Evolutionary conservation across 2,329 filamentous ascomycete species (phyloP).

Genomic region (Pseudodiploospora longispora): DNA sequence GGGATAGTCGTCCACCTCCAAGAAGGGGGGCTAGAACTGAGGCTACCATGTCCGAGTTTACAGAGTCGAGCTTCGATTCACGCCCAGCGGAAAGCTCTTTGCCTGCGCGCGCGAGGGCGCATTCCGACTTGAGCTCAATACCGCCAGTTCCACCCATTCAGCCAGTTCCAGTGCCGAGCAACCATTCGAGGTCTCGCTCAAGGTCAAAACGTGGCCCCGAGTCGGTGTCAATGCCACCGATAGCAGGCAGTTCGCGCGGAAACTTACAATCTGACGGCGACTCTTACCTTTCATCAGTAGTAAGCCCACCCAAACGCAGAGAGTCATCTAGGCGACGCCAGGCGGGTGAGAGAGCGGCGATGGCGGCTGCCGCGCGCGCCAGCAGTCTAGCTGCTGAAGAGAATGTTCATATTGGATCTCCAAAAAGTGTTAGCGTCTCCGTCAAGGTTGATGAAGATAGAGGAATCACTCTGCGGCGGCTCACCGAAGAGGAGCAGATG

Average conservation of each 20-base stretch:
- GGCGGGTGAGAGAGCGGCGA: slow-evolving; percentile 38
- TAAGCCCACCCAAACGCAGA: slow-evolving; percentile 32
- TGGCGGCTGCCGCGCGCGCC: slow-evolving; percentile 39
- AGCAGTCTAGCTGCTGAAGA: slow-evolving; percentile 41
- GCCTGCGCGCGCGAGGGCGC: slow-evolving; percentile 9
- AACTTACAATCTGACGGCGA: slow-evolving; percentile 23
- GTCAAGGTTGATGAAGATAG: slow-evolving; percentile 53
- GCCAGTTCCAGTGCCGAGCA: slow-evolving; percentile 14
- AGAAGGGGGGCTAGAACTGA: slow-evolving; percentile 13
- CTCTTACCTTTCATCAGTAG: slow-evolving; percentile 21
- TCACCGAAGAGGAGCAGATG: slow-evolving; percentile 53
- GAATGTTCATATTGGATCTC: slow-evolving; percentile 31
- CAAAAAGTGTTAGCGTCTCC: slow-evolving; percentile 41
- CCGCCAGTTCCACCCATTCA: slow-evolving; percentile 10
- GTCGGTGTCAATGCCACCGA: slow-evolving; percentile 44
- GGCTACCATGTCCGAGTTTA: slow-evolving; percentile 24
- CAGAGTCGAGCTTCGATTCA: slow-evolving; percentile 27
- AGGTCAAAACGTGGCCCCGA: slow-evolving; percentile 9
- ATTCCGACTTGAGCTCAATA: too few species aligned
- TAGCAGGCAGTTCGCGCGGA: slow-evolving; percentile 46
- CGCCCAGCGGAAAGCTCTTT: slow-evolving; percentile 20
- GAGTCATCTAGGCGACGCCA: slow-evolving; percentile 38
- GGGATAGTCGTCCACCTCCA: slow-evolving; percentile 20
- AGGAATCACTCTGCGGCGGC: slow-evolving; percentile 52
- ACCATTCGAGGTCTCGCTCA: slow-evolving; percentile 26